phyloP scores from a whole-genome alignment of 106 monocot species.

The Acorus gramineus region DNA sequence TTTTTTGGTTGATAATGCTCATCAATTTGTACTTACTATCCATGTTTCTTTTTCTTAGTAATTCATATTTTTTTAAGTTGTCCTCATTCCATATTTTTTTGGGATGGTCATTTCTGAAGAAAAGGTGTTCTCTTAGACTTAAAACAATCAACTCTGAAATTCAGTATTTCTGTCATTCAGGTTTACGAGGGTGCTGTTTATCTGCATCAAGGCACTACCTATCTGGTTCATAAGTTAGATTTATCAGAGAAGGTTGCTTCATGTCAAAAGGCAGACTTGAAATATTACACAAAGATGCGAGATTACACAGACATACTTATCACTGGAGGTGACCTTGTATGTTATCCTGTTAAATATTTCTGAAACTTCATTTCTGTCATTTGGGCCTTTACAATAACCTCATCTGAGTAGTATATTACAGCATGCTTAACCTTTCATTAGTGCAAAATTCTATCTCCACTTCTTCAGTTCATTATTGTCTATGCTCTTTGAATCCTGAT shows the following conservation, averaged over 20 bases:
- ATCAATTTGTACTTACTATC: no score
- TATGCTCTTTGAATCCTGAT: no score
- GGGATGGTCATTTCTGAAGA: background rate
- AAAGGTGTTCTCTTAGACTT: background rate
- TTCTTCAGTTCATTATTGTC: no score
- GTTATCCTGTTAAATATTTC: conserved; percentile 5
- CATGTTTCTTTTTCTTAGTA: background rate
- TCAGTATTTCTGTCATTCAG: conserved; percentile 15
- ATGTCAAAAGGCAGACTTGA: conserved; percentile 81
- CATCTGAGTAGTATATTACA: background rate
- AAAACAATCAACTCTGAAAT: background rate
- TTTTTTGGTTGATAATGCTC: no score
- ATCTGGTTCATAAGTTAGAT: conserved; percentile 62
- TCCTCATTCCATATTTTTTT: no score
- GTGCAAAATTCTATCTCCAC: no score
- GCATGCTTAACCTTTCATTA: no score
- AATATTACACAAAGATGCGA: conserved; percentile 89
- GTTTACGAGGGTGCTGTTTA: conserved; percentile 96
- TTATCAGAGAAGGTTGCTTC: conserved; percentile 58
- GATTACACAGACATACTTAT: conserved; percentile 87
- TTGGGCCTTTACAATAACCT: background rate
- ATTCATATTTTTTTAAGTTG: background rate
- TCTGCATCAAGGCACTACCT: conserved; percentile 86
- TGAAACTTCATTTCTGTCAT: background rate
- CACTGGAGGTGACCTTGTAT: conserved; percentile 70